Percentiles rank a stretch among this genome's conserved stretches.
Conservation (phyloP, 345 rosid species). For the Dovyalis caffra region DNA sequence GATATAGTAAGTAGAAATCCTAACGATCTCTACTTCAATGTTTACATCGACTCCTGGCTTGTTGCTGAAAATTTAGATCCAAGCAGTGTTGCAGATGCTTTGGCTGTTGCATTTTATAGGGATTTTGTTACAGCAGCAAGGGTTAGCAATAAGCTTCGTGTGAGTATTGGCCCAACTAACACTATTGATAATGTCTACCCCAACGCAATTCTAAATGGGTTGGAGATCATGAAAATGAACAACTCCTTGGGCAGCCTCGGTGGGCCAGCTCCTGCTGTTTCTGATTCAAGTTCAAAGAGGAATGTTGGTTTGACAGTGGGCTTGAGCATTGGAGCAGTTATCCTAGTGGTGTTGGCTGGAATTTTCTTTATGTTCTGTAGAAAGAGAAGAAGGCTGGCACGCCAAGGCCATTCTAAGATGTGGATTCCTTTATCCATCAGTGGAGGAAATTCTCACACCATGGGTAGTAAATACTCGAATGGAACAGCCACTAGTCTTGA, state of each 20-base stretch:
- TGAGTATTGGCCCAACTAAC: constrained; percentile 38
- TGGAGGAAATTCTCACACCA: constrained; percentile 31
- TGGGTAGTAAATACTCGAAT: constrained; percentile 34
- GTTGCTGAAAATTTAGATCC: constrained; percentile 51
- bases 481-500: constrained; percentile 22
- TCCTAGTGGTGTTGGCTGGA: constrained; percentile 10
- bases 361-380: constrained; percentile 13
- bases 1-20: constrained; percentile 54
- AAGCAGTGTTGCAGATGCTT: constrained; percentile 25
- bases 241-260: constrained; percentile 33
- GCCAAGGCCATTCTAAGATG: constrained; percentile 27
- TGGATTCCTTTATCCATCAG: constrained; percentile 30
- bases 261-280: constrained; percentile 7
- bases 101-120: constrained; percentile 48
- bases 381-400: constrained; percentile 18
- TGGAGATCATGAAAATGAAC: constrained; percentile 40
- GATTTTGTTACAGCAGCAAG: constrained; percentile 51
- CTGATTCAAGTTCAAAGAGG: constrained; percentile 26
- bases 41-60: constrained; percentile 54
- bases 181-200: constrained; percentile 4
- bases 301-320: constrained; percentile 28
- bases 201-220: constrained; percentile 33
- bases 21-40: constrained; percentile 69
- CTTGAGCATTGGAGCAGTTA: constrained; percentile 12
- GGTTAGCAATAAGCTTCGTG: constrained; percentile 38